Evolutionary conservation across 2,329 filamentous ascomycete species (phyloP).

Genomic region (Cryphonectria japonica): DNA sequence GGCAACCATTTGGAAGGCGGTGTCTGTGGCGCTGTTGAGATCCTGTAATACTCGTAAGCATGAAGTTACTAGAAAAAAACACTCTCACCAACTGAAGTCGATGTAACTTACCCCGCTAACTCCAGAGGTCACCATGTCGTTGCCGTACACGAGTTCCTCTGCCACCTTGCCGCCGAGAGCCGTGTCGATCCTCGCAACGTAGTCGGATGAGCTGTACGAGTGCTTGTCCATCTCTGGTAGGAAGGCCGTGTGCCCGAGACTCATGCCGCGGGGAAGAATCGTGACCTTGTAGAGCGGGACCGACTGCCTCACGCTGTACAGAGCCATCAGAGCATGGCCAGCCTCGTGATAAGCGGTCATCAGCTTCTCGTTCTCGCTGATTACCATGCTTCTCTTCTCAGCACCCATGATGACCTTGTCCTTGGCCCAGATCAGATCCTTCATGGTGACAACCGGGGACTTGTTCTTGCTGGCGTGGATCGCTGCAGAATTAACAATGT

Average conservation of each 20-base stretch:
- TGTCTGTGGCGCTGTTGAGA: slow-evolving; percentile 77
- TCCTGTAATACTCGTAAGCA: slow-evolving; percentile 61
- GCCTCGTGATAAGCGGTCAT: slow-evolving; percentile 98
- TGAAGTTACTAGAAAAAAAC: not conserved
- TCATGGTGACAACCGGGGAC: slow-evolving; percentile 71
- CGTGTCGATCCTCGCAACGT: slow-evolving; percentile 70
- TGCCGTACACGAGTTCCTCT: slow-evolving; percentile 85
- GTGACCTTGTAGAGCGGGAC: slow-evolving; percentile 94
- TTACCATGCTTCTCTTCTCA: slow-evolving; percentile 85
- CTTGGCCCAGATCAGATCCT: slow-evolving; percentile 95
- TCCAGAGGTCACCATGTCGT: slow-evolving; percentile 89
- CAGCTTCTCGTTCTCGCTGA: slow-evolving; percentile 91
- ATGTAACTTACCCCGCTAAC: slow-evolving; percentile 70
- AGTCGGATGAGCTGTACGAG: slow-evolving; percentile 83
- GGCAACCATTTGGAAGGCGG: slow-evolving; percentile 88
- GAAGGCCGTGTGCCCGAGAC: slow-evolving; percentile 84
- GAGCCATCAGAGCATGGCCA: slow-evolving; percentile 87
- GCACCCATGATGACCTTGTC: slow-evolving; percentile 98
- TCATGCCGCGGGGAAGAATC: slow-evolving; percentile 86
- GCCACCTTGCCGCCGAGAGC: slow-evolving; percentile 78
- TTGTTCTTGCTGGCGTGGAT: slow-evolving; percentile 92
- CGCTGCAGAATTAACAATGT: slow-evolving; percentile 94
- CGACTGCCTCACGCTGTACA: slow-evolving; percentile 74
- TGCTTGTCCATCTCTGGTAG: slow-evolving; percentile 93
- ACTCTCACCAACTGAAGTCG: no score